A percentile compares a stretch with the other conserved stretches of the same genome.
These are phyloP conservation scores for Arachnopeziza araneosa DNA, from an alignment of 2,329 filamentous ascomycete species.

Conservation along the genomic window DNA sequence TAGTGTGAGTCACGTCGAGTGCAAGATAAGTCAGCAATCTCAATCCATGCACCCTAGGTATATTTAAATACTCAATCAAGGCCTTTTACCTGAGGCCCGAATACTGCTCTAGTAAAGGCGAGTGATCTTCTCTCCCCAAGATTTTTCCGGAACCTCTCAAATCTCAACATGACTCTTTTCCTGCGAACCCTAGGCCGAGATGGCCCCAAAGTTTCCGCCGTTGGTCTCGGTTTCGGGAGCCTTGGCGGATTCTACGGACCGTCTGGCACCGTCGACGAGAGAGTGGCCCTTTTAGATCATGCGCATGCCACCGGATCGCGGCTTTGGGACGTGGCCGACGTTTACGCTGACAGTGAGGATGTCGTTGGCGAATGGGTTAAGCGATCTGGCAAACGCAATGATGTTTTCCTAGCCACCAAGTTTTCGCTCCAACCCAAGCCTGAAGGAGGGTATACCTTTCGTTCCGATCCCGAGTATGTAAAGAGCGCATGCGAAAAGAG, in stretches of 20 bases:
- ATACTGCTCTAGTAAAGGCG: too few relatives aligned
- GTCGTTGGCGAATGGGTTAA: slow-evolving; percentile 45
- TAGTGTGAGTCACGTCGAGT: too few relatives aligned
- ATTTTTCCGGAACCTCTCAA: too few relatives aligned
- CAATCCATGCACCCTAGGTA: too few relatives aligned
- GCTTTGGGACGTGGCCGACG: neutral
- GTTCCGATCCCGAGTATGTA: slow-evolving; percentile 33
- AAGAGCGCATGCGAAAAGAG: slow-evolving; percentile 37
- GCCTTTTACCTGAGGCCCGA: too few relatives aligned
- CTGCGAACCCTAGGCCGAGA: neutral
- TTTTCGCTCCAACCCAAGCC: slow-evolving; percentile 34
- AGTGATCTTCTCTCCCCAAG: too few relatives aligned
- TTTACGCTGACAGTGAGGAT: slow-evolving; percentile 31
- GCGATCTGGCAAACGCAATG: slow-evolving; percentile 36
- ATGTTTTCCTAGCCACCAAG: slow-evolving; percentile 50
- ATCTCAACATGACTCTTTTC: neutral
- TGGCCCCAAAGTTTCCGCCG: neutral
- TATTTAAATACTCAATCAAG: too few relatives aligned
- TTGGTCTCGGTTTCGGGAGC: neutral
- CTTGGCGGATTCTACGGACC: neutral
- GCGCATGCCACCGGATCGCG: neutral
- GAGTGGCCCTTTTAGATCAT: neutral
- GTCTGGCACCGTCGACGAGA: neutral
- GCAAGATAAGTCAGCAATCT: too few relatives aligned
- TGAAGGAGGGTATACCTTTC: slow-evolving; percentile 15